Conservation (phyloP, 23 red algal genomes). For the Gracilaria gracilis region DNA sequence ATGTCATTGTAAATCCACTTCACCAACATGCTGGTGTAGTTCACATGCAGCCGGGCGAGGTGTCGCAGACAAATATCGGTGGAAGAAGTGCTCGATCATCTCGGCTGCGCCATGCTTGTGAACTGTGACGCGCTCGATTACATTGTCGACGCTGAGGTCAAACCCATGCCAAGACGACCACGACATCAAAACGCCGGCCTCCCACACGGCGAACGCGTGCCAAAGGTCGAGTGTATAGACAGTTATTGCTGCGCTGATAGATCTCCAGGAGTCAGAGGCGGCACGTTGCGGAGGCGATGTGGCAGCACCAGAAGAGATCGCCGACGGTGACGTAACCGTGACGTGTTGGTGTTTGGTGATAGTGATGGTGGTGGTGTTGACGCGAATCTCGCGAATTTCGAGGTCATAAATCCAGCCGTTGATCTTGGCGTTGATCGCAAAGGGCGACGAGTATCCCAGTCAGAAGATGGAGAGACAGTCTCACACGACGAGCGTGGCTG, state of each 20-base stretch:
- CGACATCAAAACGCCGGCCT: slow-evolving; percentile 9
- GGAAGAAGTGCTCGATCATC: slow-evolving; percentile 79
- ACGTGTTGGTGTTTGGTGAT: too few relatives aligned
- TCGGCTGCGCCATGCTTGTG: slow-evolving; percentile 41
- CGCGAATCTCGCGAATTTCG: slow-evolving; percentile 58
- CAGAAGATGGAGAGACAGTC: slow-evolving; percentile 43
- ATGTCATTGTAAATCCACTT: slow-evolving; percentile 82
- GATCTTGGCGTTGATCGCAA: slow-evolving; percentile 74
- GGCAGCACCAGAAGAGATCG: background rate
- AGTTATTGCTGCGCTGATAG: background rate
- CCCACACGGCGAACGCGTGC: slow-evolving; percentile 51
- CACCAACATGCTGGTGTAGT: slow-evolving; percentile 81
- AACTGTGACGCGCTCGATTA: background rate
- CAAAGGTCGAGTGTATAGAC: slow-evolving; percentile 40
- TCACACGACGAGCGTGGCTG: slow-evolving; percentile 10
- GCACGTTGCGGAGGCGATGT: background rate
- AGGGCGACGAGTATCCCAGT: slow-evolving; percentile 67
- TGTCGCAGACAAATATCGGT: slow-evolving; percentile 60
- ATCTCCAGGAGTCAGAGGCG: too few relatives aligned
- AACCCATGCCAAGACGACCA: background rate
- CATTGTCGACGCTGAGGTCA: slow-evolving; percentile 47
- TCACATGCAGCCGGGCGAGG: slow-evolving; percentile 68
- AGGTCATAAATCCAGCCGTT: slow-evolving; percentile 81
- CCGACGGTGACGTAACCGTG: too few relatives aligned
- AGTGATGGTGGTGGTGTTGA: background rate